Conservation (phyloP, 2,329 filamentous ascomycete genomes). For the Epichloe aotearoae region DNA sequence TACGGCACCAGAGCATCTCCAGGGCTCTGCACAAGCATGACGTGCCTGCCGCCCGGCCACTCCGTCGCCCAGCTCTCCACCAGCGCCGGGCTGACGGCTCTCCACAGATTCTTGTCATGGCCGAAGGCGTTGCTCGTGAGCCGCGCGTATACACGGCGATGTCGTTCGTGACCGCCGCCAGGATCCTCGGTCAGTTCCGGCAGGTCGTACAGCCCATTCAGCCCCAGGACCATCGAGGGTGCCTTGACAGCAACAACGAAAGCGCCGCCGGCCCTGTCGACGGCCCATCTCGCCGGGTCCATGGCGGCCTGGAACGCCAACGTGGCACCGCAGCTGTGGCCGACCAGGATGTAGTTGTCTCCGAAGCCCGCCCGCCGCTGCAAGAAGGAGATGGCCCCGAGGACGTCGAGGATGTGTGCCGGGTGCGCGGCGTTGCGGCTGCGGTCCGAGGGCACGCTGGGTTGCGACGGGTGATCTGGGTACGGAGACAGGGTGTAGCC, state of each 20-base stretch:
- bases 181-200: conserved; percentile 11
- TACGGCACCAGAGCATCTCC: conserved; percentile 6
- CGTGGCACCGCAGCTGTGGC: conserved; percentile 45
- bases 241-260: neutral
- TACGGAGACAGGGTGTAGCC: conserved; percentile 6
- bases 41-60: conserved; percentile 6
- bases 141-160: conserved; percentile 23
- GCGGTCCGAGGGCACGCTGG: neutral
- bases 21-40: conserved; percentile 6
- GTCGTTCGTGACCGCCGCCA: conserved; percentile 19
- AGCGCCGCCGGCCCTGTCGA: conserved; percentile 5
- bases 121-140: conserved; percentile 37
- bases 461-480: conserved; percentile 4
- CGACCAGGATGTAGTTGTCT: conserved; percentile 35
- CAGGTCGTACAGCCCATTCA: conserved; percentile 41
- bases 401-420: conserved; percentile 39
- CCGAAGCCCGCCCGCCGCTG: conserved; percentile 27
- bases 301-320: conserved; percentile 33
- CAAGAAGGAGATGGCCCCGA: conserved; percentile 30
- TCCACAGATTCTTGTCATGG: conserved; percentile 23
- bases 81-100: conserved; percentile 24
- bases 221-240: conserved; percentile 26
- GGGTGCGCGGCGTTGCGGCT: conserved; percentile 35
- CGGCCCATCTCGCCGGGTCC: conserved; percentile 8
- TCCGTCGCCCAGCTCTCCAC: conserved; percentile 4